Conservation (phyloP, 1,284 basidiomycete species). For the Cronartium quercuum region DNA sequence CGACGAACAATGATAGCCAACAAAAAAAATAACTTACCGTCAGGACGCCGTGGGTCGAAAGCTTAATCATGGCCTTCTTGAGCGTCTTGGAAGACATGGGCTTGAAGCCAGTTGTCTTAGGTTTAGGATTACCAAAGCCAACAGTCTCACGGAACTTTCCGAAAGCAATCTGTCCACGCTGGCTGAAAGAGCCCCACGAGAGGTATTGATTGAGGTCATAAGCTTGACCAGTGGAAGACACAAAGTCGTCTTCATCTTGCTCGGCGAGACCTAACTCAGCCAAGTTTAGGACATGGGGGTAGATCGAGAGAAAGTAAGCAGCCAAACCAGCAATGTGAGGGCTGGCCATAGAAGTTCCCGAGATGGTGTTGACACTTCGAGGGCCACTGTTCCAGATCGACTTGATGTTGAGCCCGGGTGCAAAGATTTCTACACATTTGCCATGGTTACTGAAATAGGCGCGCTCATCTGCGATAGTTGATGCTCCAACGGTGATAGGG, state of each 20-base stretch:
- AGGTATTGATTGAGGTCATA: slow-evolving; percentile 44
- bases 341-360: slow-evolving; percentile 59
- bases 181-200: slow-evolving; percentile 44
- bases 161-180: slow-evolving; percentile 39
- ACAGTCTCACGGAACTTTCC: slow-evolving; percentile 40
- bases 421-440: slow-evolving; percentile 62
- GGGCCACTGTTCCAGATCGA: slow-evolving; percentile 66
- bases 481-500: slow-evolving; percentile 80
- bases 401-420: slow-evolving; percentile 63
- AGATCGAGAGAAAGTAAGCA: slow-evolving; percentile 71
- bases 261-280: slow-evolving; percentile 45
- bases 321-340: slow-evolving; percentile 62
- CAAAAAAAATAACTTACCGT: slow-evolving; percentile 34
- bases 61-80: slow-evolving; percentile 64
- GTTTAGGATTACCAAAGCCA: slow-evolving; percentile 44
- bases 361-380: slow-evolving; percentile 62
- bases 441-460: slow-evolving; percentile 67
- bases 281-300: slow-evolving; percentile 46
- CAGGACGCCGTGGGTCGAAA: slow-evolving; percentile 60
- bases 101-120: slow-evolving; percentile 45
- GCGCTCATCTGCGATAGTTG: slow-evolving; percentile 69
- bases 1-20: not conserved
- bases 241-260: slow-evolving; percentile 21
- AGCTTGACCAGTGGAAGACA: slow-evolving; percentile 21
- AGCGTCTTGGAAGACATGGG: slow-evolving; percentile 61